A percentile compares a stretch with the other conserved stretches of the same genome.
phyloP scores from a whole-genome alignment of 768 basidiomycete genomes.

The Boletus barrowsii region DNA sequence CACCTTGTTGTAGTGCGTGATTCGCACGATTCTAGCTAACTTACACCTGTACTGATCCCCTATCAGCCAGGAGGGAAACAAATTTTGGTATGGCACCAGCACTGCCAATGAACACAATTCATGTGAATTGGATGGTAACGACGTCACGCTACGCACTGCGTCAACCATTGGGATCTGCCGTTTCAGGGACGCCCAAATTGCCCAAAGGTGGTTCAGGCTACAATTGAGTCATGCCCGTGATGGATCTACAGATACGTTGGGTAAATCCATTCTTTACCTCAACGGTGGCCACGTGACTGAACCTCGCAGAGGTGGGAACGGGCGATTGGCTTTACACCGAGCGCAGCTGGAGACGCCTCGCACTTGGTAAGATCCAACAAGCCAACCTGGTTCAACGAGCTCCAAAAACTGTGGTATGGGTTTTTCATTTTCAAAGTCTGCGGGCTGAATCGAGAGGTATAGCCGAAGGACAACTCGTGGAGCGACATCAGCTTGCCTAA shows the following conservation, averaged over 20 bases:
- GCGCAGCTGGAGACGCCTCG: conserved; percentile 5
- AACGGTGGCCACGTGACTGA: not conserved
- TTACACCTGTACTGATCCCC: not conserved
- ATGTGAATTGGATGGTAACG: not conserved
- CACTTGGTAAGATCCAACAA: conserved; percentile 2
- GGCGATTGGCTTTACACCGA: conserved; percentile 1
- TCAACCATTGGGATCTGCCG: not conserved
- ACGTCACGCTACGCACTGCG: not conserved
- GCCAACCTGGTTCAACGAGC: not conserved
- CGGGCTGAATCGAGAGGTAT: not conserved
- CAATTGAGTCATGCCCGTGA: not conserved
- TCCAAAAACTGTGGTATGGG: not conserved
- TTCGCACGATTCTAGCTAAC: no score
- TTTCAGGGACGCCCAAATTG: not conserved
- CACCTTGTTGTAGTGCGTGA: not conserved
- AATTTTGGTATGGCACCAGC: not conserved
- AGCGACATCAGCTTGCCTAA: not conserved
- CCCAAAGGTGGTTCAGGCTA: conserved; percentile 4
- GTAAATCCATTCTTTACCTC: not conserved
- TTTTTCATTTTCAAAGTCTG: not conserved
- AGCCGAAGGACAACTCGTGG: not conserved
- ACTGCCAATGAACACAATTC: not conserved
- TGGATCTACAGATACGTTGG: not conserved
- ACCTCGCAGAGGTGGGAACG: not conserved
- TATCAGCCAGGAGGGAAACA: not conserved